These are phyloP conservation scores for Picea sitchensis DNA, from an alignment of 75 land plant genomes.

Conservation along the genomic window DNA sequence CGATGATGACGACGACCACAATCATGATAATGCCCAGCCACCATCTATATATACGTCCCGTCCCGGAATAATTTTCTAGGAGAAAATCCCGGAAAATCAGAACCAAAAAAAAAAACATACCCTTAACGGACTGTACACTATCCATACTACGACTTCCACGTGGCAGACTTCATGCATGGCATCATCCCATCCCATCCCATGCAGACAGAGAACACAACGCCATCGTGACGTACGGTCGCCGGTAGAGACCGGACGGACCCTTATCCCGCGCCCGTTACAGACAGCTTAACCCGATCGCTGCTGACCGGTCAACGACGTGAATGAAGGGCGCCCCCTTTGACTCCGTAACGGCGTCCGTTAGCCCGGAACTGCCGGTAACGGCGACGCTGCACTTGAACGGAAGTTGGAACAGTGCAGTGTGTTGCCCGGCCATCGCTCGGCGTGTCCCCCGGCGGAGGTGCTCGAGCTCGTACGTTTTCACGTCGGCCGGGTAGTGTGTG, in stretches of 20 bases:
- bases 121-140: background rate
- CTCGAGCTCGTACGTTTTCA: background rate
- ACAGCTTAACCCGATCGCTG: background rate
- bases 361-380: background rate
- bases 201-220: background rate
- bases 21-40: background rate
- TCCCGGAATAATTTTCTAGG: background rate
- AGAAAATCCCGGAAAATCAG: constrained; percentile 1
- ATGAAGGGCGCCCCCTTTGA: background rate
- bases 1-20: background rate
- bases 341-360: background rate
- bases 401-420: background rate
- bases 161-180: background rate
- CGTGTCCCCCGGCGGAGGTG: background rate
- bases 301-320: background rate
- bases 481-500: background rate
- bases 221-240: background rate
- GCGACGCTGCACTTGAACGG: background rate
- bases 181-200: background rate
- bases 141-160: background rate
- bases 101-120: background rate
- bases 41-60: background rate
- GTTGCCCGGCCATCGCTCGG: background rate
- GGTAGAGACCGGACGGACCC: background rate
- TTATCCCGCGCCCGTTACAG: background rate